phyloP scores from a whole-genome alignment of 2,329 filamentous ascomycete species.

The Teratosphaeria pseudoeucalypti region DNA sequence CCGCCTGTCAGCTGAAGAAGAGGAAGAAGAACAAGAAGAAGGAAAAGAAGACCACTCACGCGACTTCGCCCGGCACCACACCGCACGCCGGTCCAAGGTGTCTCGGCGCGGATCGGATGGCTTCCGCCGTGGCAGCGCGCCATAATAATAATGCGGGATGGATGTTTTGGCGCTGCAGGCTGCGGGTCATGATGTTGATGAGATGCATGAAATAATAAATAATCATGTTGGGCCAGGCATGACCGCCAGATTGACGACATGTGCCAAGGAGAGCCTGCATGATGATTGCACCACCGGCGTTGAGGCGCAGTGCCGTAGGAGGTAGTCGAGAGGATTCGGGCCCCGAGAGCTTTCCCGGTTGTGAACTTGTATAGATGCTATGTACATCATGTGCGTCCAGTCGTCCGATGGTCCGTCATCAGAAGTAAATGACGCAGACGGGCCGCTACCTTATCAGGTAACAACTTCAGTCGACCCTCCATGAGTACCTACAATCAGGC shows the following conservation, averaged over 20 bases:
- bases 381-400: too few species aligned
- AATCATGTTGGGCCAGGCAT: background rate
- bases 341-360: background rate
- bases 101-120: slow-evolving; percentile 2
- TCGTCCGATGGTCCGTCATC: too few species aligned
- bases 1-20: slow-evolving; percentile 1
- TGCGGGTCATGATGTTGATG: background rate
- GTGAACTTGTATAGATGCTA: background rate
- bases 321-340: background rate
- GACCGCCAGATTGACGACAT: slow-evolving; percentile 3
- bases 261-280: background rate
- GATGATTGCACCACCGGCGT: background rate
- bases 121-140: background rate
- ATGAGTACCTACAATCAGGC: too few species aligned
- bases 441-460: too few species aligned
- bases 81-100: background rate
- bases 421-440: too few species aligned
- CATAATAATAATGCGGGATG: background rate
- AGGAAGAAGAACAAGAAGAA: too few species aligned
- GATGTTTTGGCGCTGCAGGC: background rate
- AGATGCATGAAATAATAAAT: background rate
- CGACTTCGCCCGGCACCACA: background rate
- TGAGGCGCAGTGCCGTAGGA: background rate
- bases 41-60: slow-evolving; percentile 1
- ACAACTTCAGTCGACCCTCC: too few species aligned